Evolutionary conservation across 1,284 basidiomycete species (phyloP), one percentile per base, ranked within the genome.

Genomic region (Microbotryum scabiosae): DNA sequence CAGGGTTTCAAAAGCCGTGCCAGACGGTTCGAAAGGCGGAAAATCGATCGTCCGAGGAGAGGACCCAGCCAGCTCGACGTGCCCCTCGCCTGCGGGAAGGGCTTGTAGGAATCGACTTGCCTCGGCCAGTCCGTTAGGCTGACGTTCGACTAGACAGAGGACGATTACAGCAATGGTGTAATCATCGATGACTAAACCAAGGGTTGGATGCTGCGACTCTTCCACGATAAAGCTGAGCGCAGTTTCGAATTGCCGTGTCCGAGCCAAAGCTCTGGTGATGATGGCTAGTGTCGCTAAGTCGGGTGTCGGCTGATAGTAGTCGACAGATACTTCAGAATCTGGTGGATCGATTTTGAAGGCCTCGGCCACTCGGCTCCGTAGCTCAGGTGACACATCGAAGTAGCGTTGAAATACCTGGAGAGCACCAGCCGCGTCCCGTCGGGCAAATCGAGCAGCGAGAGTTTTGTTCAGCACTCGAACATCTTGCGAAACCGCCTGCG

Each of bases 201-300:
- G 44, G 16, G 16, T 7, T 6, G 41, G 50, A 3, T 50, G 54
- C 20, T 50, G 36, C 36, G 36, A 41, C 36, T 41, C 36, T 16
- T 41, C n/a, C 44, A 49, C 23, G 46, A 68, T 49, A 36, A 66
- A 46, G 3, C 28, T 18, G 2, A 56, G 12, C n/a, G 67, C 59
- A 49, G 62, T 53, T 12, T 63, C 60, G 20, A 43, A 20, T 9
- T 48, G 59, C 2, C 57, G 50, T 8, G 45, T 41, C 1, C 64
- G 60, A 3, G 63, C 51, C 10, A 55, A 47, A 54, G 66, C 25
- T 32, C 59, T 50, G 45, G 52, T 44, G 21, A 68, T 60, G 12
- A 43, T 55, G 25, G 60, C 58, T 46, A 66, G 21, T 10, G 67
- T 68, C 8, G 62, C 32, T 4, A 49, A 8, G 36, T 68, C 67